Conservation (phyloP, 352 stramenopile genomes). For the Poterioochromonas sp. region DNA sequence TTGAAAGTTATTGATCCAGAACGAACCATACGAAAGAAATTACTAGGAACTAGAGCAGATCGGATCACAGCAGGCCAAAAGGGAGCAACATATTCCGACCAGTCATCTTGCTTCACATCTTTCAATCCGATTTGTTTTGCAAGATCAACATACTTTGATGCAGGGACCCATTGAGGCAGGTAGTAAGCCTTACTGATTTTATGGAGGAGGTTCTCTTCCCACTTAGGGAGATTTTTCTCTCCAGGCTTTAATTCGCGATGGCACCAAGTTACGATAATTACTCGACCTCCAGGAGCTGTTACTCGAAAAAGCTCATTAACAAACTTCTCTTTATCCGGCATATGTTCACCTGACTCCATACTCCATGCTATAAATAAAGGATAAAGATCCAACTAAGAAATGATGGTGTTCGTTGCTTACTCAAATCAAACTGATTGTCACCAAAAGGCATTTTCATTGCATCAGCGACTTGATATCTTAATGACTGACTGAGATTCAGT, state of each 20-base stretch:
- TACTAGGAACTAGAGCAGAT: conserved; percentile 33
- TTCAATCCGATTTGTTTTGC: conserved; percentile 53
- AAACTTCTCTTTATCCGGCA: conserved; percentile 71
- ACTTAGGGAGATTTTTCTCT: conserved; percentile 40
- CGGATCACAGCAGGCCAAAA: conserved; percentile 78
- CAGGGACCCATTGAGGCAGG: conserved; percentile 64
- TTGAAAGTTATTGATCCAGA: conserved; percentile 54
- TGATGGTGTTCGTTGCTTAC: not conserved
- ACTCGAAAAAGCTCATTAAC: conserved; percentile 64
- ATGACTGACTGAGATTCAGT: conserved; percentile 47
- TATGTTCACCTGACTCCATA: conserved; percentile 72
- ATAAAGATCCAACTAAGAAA: not conserved
- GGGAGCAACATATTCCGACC: conserved; percentile 63
- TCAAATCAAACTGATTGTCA: conserved; percentile 62
- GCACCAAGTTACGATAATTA: conserved; percentile 72
- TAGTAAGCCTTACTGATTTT: conserved; percentile 55
- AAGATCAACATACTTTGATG: conserved; percentile 60
- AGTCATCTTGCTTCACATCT: conserved; percentile 60
- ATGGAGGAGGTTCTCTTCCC: conserved; percentile 12
- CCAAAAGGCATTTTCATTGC: conserved; percentile 64
- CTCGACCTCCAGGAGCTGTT: conserved; percentile 52
- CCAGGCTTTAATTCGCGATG: conserved; percentile 60
- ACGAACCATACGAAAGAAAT: conserved; percentile 39
- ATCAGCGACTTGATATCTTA: conserved; percentile 56
- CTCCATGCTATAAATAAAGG: conserved; percentile 53